Conservation (phyloP, 2,329 filamentous ascomycete species). For the Cladosporium halotolerans region DNA sequence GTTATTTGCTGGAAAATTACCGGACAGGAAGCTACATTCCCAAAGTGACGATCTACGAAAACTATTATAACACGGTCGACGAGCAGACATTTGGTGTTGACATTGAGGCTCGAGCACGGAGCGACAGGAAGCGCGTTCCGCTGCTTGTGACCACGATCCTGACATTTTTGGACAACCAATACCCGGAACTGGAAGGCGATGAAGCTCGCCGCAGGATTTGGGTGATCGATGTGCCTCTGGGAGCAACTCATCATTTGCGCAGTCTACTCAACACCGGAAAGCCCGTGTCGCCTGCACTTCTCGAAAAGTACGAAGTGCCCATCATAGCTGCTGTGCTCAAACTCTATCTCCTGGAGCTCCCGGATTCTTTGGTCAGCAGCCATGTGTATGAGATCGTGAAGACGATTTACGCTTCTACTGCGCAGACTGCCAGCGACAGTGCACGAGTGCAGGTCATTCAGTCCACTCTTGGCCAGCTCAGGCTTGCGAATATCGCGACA, state of each 20-base stretch:
- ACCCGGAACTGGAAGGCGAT: conserved; percentile 94
- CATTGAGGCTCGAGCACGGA: conserved; percentile 86
- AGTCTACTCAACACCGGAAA: conserved; percentile 82
- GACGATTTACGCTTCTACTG: conserved; percentile 84
- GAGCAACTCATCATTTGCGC: conserved; percentile 77
- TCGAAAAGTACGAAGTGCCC: conserved; percentile 87
- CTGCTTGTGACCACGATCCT: conserved; percentile 86
- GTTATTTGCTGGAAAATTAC: conserved; percentile 95
- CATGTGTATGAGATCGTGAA: conserved; percentile 99
- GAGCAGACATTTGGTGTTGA: conserved; percentile 98
- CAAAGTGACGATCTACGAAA: conserved; percentile 89
- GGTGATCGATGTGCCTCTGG: conserved; percentile 84
- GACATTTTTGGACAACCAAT: conserved; percentile 93
- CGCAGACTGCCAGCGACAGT: conserved; percentile 67
- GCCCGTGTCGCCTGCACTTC: conserved; percentile 63
- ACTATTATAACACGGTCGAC: conserved; percentile 97
- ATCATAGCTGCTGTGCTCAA: conserved; percentile 90
- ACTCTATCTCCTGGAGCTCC: conserved; percentile 88
- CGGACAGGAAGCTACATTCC: conserved; percentile 89
- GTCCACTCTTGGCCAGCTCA: conserved; percentile 88
- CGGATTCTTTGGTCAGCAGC: conserved; percentile 95
- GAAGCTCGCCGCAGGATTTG: conserved; percentile 88
- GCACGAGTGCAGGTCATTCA: conserved; percentile 86
- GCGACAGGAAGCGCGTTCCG: conserved; percentile 92
- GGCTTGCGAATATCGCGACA: conserved; percentile 96